These are phyloP conservation scores for Caryocar brasiliense DNA, from an alignment of 441 rosid species.

Conservation along the genomic window DNA sequence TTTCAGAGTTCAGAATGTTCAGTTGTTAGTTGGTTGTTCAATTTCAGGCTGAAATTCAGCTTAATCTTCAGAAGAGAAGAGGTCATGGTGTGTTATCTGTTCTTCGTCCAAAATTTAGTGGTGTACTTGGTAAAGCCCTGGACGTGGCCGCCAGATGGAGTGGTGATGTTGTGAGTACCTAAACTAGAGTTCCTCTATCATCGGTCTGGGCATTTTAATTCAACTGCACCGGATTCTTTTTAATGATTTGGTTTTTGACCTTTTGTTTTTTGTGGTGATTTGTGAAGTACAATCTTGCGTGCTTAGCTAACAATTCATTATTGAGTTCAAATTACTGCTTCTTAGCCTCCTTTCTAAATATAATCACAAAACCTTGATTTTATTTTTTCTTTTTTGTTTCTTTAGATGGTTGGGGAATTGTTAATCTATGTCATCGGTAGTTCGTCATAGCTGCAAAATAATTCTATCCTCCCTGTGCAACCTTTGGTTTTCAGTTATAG, in stretches of 20 bases:
- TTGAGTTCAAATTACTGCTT: neutral
- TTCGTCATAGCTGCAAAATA: neutral
- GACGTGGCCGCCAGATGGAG: slow-evolving; percentile 98
- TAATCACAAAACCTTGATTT: neutral
- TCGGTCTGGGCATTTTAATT: slow-evolving; percentile 5
- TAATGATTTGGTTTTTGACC: neutral
- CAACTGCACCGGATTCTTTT: slow-evolving; percentile 2
- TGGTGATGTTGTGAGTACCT: slow-evolving; percentile 93
- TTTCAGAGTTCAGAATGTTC: neutral
- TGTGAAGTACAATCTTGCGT: neutral
- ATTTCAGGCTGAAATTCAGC: slow-evolving; percentile 95
- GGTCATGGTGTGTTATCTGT: slow-evolving; percentile 93
- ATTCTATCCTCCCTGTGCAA: neutral
- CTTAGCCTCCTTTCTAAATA: neutral
- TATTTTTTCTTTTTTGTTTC: neutral
- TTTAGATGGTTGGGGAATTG: neutral
- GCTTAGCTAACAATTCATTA: neutral
- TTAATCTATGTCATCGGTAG: neutral
- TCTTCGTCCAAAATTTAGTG: slow-evolving; percentile 88
- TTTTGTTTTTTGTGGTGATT: neutral
- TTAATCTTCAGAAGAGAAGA: slow-evolving; percentile 89
- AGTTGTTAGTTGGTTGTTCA: slow-evolving; percentile 16
- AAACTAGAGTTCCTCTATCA: slow-evolving; percentile 4
- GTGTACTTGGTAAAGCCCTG: slow-evolving; percentile 93
- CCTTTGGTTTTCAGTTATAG: neutral